These are phyloP conservation scores for Gentiana straminea DNA, from an alignment of 257 asterid species.

Conservation along the genomic window DNA sequence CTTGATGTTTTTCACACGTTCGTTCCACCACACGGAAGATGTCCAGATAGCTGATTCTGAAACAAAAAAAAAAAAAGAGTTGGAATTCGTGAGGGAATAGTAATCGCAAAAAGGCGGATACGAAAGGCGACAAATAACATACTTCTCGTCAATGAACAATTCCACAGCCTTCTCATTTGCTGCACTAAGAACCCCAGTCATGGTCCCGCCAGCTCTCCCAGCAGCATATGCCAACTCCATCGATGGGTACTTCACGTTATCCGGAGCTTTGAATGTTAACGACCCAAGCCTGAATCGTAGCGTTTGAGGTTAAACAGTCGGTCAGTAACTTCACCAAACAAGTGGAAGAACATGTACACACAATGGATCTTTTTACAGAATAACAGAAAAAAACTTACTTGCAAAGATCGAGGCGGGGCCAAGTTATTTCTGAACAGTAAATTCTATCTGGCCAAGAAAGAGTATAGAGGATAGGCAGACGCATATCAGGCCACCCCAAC, in stretches of 20 bases:
- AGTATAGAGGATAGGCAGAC: constrained; percentile 91
- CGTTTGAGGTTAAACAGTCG: constrained; percentile 2
- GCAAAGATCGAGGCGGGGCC: constrained; percentile 99
- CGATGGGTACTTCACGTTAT: constrained; percentile 91
- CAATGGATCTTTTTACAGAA: background rate
- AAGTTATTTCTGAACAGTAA: constrained; percentile 81
- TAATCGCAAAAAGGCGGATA: background rate
- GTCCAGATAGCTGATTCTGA: constrained; percentile 82
- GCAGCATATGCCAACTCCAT: constrained; percentile 98
- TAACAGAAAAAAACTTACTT: constrained; percentile 36
- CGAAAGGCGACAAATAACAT: constrained; percentile 15
- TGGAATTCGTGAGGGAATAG: too few relatives aligned
- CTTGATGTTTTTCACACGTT: constrained; percentile 65
- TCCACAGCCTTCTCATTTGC: constrained; percentile 99
- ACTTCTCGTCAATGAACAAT: constrained; percentile 76
- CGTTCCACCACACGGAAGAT: constrained; percentile 92
- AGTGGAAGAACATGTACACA: background rate
- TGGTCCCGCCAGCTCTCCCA: constrained; percentile 97
- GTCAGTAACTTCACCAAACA: background rate
- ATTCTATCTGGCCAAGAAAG: constrained; percentile 93
- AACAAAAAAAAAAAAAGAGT: background rate
- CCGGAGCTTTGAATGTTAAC: constrained; percentile 78
- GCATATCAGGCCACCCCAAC: constrained; percentile 97
- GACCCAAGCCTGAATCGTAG: constrained; percentile 60
- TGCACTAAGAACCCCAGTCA: constrained; percentile 98